Base-by-base conservation (phyloP, 805 yeast species). In the Zygosaccharomyces pseudorouxii region DNA sequence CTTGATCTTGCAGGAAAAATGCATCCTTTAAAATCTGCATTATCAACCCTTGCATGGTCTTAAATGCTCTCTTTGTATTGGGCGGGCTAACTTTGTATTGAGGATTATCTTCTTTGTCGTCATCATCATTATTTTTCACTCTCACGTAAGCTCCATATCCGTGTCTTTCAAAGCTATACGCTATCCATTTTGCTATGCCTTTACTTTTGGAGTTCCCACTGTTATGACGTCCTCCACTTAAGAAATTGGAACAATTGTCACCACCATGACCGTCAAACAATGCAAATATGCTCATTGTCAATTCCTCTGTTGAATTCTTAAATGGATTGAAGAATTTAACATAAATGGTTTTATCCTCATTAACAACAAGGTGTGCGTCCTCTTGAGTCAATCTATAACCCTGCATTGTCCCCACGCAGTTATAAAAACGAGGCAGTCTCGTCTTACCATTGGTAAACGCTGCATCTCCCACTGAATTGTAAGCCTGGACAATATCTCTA, bases 241-340 rank as follows among this genome's bases (percentile, higher is more conserved):
- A 65, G 52, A 70, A 78, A 30, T 72, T 73, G 1, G 90, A 81
- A 19, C 85, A 75, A 22, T 76, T 75, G 5, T 76, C 71, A 12
- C 92, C 90, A 2, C 95, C 95, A 63, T 86, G 95, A 2, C 95
- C 95, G 65, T 86, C 95, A 65, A 83, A 86, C 1, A 86, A 85
- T 0, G 84, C 89, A 63, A 82, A 84, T 2, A 85, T 73, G 48
- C 73, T 71, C 4, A 65, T 45, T 25, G 56, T 53, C 38, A 55
- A 55, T 4, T 53, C 42, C 5, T 60, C 58, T 5, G 57, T 49
- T 31, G 55, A 60, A 8, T 63, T 58, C 36, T 62, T 53, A 40
- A 64, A 64, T 1, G 68, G 68, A 41, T 64, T 54, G 46, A 54
- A 60, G 47, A 61, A 65, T 9, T 45, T 50, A 2, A 78, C 70